Percentiles rank a stretch among this genome's conserved stretches.
Conservation (phyloP, 2,329 filamentous ascomycete genomes). For the Aspergillus transmontanensis region DNA sequence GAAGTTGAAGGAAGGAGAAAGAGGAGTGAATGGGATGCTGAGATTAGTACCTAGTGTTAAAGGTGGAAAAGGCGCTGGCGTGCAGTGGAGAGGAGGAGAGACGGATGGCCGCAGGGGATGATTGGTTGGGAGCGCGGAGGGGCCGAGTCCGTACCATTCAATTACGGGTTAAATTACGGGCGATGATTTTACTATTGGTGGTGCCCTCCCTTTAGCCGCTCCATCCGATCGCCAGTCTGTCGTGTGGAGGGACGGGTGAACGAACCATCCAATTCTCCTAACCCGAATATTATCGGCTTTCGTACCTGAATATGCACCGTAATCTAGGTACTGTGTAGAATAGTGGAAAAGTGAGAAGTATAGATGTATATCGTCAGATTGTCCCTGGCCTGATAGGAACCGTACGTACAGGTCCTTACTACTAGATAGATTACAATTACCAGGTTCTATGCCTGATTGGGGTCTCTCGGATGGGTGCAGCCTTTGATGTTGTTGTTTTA, state of each 20-base stretch:
- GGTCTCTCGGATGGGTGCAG: not conserved
- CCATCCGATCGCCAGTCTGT: constrained; percentile 3
- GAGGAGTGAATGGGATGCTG: constrained; percentile 12
- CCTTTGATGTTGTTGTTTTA: not conserved
- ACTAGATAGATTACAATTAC: not conserved
- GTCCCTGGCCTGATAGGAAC: not conserved
- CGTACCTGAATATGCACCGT: not conserved
- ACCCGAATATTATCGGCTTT: not conserved
- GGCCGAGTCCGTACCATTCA: not conserved
- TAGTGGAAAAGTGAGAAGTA: not conserved
- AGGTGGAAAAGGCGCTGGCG: constrained; percentile 12
- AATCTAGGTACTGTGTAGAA: not conserved
- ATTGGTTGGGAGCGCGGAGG: constrained; percentile 12
- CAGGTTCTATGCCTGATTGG: not conserved
- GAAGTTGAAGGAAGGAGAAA: constrained; percentile 22
- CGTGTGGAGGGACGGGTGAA: constrained; percentile 1
- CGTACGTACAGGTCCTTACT: not conserved
- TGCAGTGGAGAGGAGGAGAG: constrained; percentile 14
- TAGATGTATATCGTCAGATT: not conserved
- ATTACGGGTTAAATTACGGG: constrained; percentile 5
- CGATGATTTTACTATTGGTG: constrained; percentile 3
- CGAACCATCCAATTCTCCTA: not conserved
- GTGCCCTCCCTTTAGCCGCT: constrained; percentile 7
- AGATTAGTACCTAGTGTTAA: constrained; percentile 7
- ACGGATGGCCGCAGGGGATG: constrained; percentile 16